phyloP scores from a whole-genome alignment of 148 eudicot genomes.

The Rhododendron ferrugineum region DNA sequence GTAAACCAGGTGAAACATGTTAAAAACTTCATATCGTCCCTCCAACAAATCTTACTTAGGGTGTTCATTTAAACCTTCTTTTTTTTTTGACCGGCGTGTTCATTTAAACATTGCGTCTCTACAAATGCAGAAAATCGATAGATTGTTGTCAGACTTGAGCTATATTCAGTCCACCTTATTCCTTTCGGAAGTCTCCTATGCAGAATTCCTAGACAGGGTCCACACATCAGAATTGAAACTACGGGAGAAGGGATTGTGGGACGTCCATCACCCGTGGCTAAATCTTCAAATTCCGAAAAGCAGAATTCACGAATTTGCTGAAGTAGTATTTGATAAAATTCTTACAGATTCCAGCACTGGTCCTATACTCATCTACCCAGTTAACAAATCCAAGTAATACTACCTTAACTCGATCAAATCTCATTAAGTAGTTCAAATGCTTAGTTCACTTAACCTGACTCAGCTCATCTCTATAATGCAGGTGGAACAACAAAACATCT shows the following conservation, averaged over 20 bases:
- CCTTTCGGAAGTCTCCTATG: slow-evolving; percentile 58
- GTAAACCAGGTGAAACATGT: slow-evolving; percentile 49
- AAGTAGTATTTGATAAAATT: slow-evolving; percentile 65
- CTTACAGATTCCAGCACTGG: slow-evolving; percentile 76
- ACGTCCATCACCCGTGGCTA: slow-evolving; percentile 92
- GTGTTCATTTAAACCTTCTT: not conserved
- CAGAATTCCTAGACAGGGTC: slow-evolving; percentile 79
- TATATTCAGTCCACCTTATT: slow-evolving; percentile 56
- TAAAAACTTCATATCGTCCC: not conserved
- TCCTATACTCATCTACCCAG: slow-evolving; percentile 82
- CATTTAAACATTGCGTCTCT: not conserved
- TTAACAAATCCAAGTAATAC: slow-evolving; percentile 70
- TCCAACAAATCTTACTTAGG: not conserved
- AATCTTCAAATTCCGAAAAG: slow-evolving; percentile 82
- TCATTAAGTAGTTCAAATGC: not conserved
- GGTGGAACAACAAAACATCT: slow-evolving; percentile 72
- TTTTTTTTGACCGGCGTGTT: not conserved
- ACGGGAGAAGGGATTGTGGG: slow-evolving; percentile 74
- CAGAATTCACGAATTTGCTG: slow-evolving; percentile 51
- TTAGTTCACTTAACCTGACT: not conserved
- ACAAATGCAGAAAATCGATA: slow-evolving; percentile 49
- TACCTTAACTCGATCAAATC: not conserved
- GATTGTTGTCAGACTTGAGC: slow-evolving; percentile 37
- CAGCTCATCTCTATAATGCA: slow-evolving; percentile 17
- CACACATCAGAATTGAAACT: slow-evolving; percentile 72